These are phyloP conservation scores for Colletotrichum euphorbiae DNA, from an alignment of 2,329 filamentous ascomycete species.

Conservation along the genomic window DNA sequence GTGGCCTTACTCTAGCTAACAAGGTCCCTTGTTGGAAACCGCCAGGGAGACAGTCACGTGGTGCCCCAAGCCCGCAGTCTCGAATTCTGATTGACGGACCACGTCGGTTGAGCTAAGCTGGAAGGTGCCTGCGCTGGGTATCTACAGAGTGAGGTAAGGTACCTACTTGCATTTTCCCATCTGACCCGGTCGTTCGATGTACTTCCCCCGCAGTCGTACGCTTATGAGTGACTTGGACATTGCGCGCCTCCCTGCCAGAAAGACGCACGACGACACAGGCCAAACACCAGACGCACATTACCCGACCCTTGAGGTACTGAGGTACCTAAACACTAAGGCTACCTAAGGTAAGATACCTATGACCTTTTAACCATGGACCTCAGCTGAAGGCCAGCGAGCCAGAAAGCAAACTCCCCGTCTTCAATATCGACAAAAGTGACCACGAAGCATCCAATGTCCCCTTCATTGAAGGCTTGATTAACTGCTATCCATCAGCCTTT, in stretches of 20 bases:
- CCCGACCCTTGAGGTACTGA: not conserved
- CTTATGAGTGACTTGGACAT: conserved; percentile 50
- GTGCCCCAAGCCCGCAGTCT: conserved; percentile 19
- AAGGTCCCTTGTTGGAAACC: conserved; percentile 7
- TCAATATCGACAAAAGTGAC: not conserved
- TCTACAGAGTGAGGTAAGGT: not conserved
- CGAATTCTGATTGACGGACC: conserved; percentile 37
- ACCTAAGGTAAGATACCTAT: not conserved
- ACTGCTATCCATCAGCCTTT: not conserved
- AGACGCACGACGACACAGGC: conserved; percentile 10
- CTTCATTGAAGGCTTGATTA: not conserved
- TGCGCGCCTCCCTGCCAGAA: conserved; percentile 11
- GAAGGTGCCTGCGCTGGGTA: not conserved
- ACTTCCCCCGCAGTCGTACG: conserved; percentile 47
- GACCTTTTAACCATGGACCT: not conserved
- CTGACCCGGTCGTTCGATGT: conserved; percentile 15
- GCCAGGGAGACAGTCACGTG: conserved; percentile 32
- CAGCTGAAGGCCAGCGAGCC: not conserved
- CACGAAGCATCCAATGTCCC: not conserved
- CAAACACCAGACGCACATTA: not conserved
- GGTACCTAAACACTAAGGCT: not conserved
- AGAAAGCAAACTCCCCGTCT: not conserved
- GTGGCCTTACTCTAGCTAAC: not conserved
- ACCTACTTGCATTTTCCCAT: conserved; percentile 11
- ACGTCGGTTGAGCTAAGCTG: not conserved